Evolutionary conservation across 495 filamentous ascomycete species (phyloP).

Genomic region (Hyphodiscus hymeniophilus): DNA sequence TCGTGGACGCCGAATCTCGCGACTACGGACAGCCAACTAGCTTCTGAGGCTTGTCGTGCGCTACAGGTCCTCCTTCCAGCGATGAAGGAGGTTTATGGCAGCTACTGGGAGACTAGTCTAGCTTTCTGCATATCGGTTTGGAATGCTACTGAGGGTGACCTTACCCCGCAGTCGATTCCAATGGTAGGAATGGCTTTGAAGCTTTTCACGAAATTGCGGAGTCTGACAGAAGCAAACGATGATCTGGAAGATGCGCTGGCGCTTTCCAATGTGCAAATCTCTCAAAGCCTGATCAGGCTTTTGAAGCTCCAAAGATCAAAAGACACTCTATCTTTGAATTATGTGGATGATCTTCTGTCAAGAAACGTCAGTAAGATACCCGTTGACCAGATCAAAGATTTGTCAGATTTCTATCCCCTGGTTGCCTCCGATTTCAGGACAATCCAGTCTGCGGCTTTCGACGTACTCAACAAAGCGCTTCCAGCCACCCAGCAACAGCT

Average conservation of each 20-base stretch:
- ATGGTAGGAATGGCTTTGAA: conserved; percentile 62
- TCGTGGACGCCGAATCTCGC: conserved; percentile 48
- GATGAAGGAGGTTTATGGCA: conserved; percentile 71
- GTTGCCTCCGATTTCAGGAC: conserved; percentile 65
- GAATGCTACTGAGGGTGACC: conserved; percentile 28
- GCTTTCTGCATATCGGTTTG: conserved; percentile 49
- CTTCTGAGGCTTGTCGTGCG: conserved; percentile 52
- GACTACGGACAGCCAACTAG: conserved; percentile 38
- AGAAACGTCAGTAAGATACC: conserved; percentile 55
- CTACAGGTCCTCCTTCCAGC: conserved; percentile 59
- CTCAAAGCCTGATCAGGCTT: conserved; percentile 51
- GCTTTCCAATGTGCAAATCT: conserved; percentile 38
- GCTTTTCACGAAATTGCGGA: conserved; percentile 39
- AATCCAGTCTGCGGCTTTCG: conserved; percentile 75
- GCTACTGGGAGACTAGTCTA: conserved; percentile 69
- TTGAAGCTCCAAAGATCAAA: conserved; percentile 38
- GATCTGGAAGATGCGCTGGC: conserved; percentile 71
- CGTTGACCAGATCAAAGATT: conserved; percentile 41
- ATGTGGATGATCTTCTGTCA: conserved; percentile 61
- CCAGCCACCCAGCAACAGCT: conserved; percentile 71
- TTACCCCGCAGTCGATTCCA: conserved; percentile 42
- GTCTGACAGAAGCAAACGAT: conserved; percentile 59
- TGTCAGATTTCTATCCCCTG: conserved; percentile 57
- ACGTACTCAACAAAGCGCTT: conserved; percentile 68
- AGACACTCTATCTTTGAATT: conserved; percentile 31